Base-by-base conservation (phyloP, 1,139 yeast species). In the Hanseniaspora gamundiae region DNA sequence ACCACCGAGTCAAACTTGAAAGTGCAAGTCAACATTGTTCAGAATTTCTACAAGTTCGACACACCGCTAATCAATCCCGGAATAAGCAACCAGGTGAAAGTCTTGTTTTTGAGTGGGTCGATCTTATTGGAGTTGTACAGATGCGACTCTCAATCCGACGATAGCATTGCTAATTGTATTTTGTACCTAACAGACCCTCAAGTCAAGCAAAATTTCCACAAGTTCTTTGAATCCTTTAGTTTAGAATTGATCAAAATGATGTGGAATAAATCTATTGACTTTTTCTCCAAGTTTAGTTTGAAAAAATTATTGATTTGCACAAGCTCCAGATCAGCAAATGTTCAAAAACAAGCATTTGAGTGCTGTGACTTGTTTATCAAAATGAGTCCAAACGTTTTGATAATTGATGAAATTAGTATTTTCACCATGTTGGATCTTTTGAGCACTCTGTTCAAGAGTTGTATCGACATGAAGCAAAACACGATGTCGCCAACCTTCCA, bases 181-280 rank as follows among this genome's bases (percentile, higher is more conserved):
- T 69, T 73, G 39, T 93, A 91, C 62, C 80, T 82, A 53, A 82
- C 93, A 2, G 97, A 91, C 55, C 94, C 95, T 3, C 81, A 94
- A 1, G 70, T 87, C 49, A 70, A 52, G n/a, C 48, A 57, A 4
- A 53, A 58, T 39, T 43, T 43, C 40, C 40, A 41, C 24, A 31
- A 30, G 11, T 43, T 40, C n/a, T 43, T 40, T 36, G 43, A 43
- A 38, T 38, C 8, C 11, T 26, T 43, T 11, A 40, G 41, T 16
- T 40, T 40, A 8, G 39, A 40, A 10, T 24, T 43, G 39, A 16
- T 30, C 17, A 30, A 30, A 30, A 9, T n/a, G 16, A n/a, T 30
- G 7, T 30, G 11, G 4, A 16, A n/a, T n/a, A 30, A 30, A 30
- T 4, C 16, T 5, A n/a, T 19, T 30, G 4, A 10, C 10, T 26